Percentiles rank a stretch among this genome's conserved stretches.
These are phyloP conservation scores for Aleurites moluccanus DNA, from an alignment of 441 rosid species.

Conservation along the genomic window DNA sequence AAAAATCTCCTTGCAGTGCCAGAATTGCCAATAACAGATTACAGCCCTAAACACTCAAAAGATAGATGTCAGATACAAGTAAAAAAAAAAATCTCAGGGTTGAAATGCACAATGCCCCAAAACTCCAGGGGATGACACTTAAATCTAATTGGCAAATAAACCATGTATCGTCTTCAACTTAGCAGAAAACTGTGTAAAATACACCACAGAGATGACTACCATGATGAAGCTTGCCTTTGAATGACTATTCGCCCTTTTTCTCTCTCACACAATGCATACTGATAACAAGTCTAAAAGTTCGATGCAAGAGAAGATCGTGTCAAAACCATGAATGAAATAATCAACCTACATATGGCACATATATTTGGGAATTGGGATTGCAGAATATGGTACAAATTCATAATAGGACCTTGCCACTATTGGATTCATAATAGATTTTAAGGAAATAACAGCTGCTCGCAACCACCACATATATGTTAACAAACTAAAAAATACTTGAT, in stretches of 20 bases:
- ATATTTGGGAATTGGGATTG: not conserved
- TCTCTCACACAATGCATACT: not conserved
- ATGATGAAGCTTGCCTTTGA: not conserved
- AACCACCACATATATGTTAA: not conserved
- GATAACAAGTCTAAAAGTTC: not conserved
- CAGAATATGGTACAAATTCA: not conserved
- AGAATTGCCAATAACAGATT: constrained; percentile 13
- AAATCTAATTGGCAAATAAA: constrained; percentile 3
- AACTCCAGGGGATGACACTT: not conserved
- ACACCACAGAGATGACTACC: not conserved
- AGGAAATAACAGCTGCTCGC: not conserved
- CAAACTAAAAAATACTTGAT: not conserved
- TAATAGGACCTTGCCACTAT: not conserved
- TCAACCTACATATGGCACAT: not conserved
- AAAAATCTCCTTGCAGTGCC: constrained; percentile 9
- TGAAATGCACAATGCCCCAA: not conserved
- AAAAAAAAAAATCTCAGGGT: not conserved
- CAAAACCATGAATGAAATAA: not conserved
- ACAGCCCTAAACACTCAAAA: constrained; percentile 39
- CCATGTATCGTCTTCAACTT: not conserved
- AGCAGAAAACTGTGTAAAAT: not conserved
- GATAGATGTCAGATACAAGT: constrained; percentile 15
- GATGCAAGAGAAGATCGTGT: too few species aligned
- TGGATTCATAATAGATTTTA: not conserved
- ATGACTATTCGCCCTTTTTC: not conserved